A percentile compares a stretch with the other conserved stretches of the same genome.
phyloP scores from a whole-genome alignment of 2,329 filamentous ascomycete species.

The Mycogone perniciosa region DNA sequence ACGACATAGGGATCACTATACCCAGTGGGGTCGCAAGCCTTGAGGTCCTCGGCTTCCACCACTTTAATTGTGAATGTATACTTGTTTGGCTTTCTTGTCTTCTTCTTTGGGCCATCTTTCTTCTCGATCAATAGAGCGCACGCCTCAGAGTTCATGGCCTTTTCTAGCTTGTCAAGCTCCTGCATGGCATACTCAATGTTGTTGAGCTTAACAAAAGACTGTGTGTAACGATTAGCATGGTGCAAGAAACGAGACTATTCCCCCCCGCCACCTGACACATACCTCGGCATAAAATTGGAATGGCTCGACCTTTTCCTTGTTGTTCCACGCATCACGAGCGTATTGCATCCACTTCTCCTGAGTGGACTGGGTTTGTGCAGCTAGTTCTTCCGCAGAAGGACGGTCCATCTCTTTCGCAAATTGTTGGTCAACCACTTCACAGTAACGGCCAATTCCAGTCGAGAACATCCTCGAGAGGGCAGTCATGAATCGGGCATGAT shows the following conservation, averaged over 20 bases:
- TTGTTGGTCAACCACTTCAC: slow-evolving; percentile 78
- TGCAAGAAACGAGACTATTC: no score
- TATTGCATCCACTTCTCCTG: slow-evolving; percentile 92
- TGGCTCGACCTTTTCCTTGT: slow-evolving; percentile 87
- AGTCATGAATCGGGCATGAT: slow-evolving; percentile 97
- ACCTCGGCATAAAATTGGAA: slow-evolving; percentile 96
- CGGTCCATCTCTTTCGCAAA: slow-evolving; percentile 93
- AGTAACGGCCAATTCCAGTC: slow-evolving; percentile 77
- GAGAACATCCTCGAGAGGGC: slow-evolving; percentile 80
- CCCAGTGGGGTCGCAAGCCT: slow-evolving; percentile 94
- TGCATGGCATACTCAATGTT: slow-evolving; percentile 93
- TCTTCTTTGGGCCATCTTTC: slow-evolving; percentile 62
- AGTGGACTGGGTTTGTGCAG: slow-evolving; percentile 67
- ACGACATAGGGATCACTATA: slow-evolving; percentile 96
- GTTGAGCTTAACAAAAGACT: slow-evolving; percentile 97
- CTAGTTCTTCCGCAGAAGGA: slow-evolving; percentile 79
- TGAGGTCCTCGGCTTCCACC: slow-evolving; percentile 93
- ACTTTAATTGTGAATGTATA: slow-evolving; percentile 99
- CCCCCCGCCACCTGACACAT: slow-evolving; percentile 24
- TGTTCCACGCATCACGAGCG: slow-evolving; percentile 87
- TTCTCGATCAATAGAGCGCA: slow-evolving; percentile 77
- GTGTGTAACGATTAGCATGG: neutral
- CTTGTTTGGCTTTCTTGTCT: slow-evolving; percentile 64
- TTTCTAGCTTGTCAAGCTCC: slow-evolving; percentile 85
- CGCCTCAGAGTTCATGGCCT: slow-evolving; percentile 82